phyloP scores from a whole-genome alignment of 2,329 filamentous ascomycete genomes.

The Aspergillus thermomutatus region DNA sequence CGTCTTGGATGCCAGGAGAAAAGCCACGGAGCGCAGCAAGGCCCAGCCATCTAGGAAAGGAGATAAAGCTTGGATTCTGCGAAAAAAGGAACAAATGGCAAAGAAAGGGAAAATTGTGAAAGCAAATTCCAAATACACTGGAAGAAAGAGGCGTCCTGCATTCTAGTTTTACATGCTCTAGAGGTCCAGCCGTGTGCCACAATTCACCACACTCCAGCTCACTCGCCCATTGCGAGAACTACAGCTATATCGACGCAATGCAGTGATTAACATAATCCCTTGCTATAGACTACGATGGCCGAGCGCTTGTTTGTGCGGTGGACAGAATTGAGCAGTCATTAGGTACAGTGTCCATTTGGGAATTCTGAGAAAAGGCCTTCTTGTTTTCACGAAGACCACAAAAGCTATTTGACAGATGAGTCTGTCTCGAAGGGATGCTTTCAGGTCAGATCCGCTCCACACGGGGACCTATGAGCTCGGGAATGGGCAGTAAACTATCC shows the following conservation, averaged over 20 bases:
- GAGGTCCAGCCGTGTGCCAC: neutral
- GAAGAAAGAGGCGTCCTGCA: conserved; percentile 74
- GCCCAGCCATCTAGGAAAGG: conserved; percentile 44
- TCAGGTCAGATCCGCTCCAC: neutral
- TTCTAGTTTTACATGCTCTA: conserved; percentile 56
- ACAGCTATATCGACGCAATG: neutral
- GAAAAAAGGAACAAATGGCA: conserved; percentile 87
- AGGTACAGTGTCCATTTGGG: neutral
- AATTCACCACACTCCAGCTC: neutral
- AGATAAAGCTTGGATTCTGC: conserved; percentile 50
- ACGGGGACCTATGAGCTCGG: neutral
- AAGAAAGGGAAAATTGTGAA: conserved; percentile 94
- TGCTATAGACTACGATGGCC: neutral
- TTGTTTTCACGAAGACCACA: neutral
- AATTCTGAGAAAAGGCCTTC: neutral
- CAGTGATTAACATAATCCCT: neutral
- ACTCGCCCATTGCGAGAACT: neutral
- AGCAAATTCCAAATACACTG: conserved; percentile 86
- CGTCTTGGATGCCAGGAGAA: conserved; percentile 66
- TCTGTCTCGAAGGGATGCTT: neutral
- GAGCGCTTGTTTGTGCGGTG: neutral
- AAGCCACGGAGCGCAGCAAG: conserved; percentile 41
- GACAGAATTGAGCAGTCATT: neutral
- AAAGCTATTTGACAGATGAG: neutral
- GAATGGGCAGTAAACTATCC: neutral